Evolutionary conservation across 805 yeast genomes (phyloP), one percentile per base, ranked within the genome.

Genomic region (Wickerhamiella lipophila): DNA sequence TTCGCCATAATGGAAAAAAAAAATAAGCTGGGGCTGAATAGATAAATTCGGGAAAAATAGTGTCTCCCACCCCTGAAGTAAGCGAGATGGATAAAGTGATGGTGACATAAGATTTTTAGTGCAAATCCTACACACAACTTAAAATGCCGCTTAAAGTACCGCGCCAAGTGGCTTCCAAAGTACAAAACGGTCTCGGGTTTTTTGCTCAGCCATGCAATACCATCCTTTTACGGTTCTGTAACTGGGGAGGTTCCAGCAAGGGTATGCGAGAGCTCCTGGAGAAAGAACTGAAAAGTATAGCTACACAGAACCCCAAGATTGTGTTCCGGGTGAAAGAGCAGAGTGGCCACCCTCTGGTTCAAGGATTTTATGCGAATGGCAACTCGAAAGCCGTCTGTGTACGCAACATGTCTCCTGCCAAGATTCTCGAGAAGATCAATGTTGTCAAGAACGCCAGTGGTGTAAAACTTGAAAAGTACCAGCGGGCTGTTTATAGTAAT

Each of bases 241-340:
- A 92, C 71, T 82, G 94, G 81, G 97, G 96, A 39, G 97, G 96
- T 19, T 82, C 94, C 2, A 88, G 97, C 1, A 72, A 72, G 47
- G 96, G 96, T 3, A 75, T 87, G 68, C 71, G 71, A 51, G 79
- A 81, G 49, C 77, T 82, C 52, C 67, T 92, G 38, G 68, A 72
- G 39, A 71, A 63, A 47, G 71, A 75, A 57, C 71, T 76, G 27
- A 67, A 74, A 47, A 53, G 67, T 7, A 66, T 84, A 50, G 92
- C 96, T 3, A 55, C 62, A 18, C 58, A 68, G 42, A 72, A 84
- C 60, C 79, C 84, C 36, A 73, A 75, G 53, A 76, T 87, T 43
- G 81, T 82, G 62, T 82, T 89, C 60, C 78, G 79, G 50, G 74
- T 89, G 7, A 60, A 72, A 8, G 76, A 78, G 59, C 78, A 78